Evolutionary conservation across 192 early-diverging fungal genomes (phyloP).

Genomic region (Obelidium mucronatum): DNA sequence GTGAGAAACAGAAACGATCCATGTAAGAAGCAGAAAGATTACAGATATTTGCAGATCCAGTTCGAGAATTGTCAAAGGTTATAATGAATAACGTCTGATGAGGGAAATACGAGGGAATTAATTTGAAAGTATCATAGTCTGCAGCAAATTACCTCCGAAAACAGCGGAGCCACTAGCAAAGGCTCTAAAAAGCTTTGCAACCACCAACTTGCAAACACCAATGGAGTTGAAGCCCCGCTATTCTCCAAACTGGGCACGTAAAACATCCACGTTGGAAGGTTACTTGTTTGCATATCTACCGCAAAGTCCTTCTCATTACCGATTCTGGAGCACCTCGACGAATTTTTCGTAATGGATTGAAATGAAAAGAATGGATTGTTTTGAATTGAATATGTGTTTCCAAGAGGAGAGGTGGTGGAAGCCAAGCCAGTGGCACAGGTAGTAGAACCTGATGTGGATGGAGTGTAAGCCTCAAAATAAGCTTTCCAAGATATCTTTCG

Average conservation of each 20-base stretch:
- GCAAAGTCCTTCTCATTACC: conserved; percentile 58
- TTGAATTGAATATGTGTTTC: neutral
- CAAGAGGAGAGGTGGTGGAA: neutral
- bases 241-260: conserved; percentile 57
- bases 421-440: neutral
- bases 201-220: conserved; percentile 56
- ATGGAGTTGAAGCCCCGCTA: conserved; percentile 53
- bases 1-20: neutral
- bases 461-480: conserved; percentile 65
- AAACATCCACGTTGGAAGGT: conserved; percentile 54
- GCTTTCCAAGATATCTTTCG: conserved; percentile 63
- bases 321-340: conserved; percentile 59
- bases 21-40: too few relatives aligned
- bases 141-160: conserved; percentile 41
- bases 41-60: neutral
- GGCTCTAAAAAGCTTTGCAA: conserved; percentile 57
- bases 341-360: conserved; percentile 23
- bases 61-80: conserved; percentile 49
- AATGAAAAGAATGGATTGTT: conserved; percentile 12
- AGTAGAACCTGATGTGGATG: conserved; percentile 64
- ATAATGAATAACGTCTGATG: conserved; percentile 48
- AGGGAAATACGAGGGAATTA: too few relatives aligned
- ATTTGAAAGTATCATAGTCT: too few relatives aligned
- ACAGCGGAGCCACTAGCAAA: conserved; percentile 49
- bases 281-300: conserved; percentile 54